Percentiles rank a stretch among this genome's conserved stretches.
These are phyloP conservation scores for Pleomassaria siparia DNA, from an alignment of 2,329 filamentous ascomycete genomes.

Conservation along the genomic window DNA sequence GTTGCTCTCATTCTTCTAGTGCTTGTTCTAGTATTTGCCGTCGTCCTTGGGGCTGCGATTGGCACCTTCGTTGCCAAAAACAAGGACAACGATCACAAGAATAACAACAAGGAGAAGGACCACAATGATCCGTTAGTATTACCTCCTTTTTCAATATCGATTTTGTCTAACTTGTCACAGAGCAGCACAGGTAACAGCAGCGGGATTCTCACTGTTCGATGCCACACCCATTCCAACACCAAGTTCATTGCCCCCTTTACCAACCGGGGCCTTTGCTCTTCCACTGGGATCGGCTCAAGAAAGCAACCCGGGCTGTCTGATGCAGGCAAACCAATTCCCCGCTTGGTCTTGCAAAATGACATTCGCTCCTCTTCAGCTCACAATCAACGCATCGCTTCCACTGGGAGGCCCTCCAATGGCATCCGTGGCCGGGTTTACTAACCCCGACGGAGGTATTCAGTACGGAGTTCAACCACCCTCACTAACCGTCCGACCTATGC, in stretches of 20 bases:
- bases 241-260: constrained; percentile 46
- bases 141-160: not conserved
- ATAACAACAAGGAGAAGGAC: constrained; percentile 14
- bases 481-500: constrained; percentile 51
- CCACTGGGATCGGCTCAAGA: constrained; percentile 51
- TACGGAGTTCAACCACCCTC: constrained; percentile 66
- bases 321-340: constrained; percentile 46
- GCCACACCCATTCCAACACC: constrained; percentile 54
- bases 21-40: constrained; percentile 49
- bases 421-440: constrained; percentile 24
- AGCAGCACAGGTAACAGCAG: constrained; percentile 49
- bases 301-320: constrained; percentile 53
- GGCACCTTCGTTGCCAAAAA: constrained; percentile 54
- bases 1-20: constrained; percentile 50
- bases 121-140: constrained; percentile 33
- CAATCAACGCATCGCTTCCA: constrained; percentile 22
- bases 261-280: constrained; percentile 53
- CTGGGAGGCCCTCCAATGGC: constrained; percentile 17
- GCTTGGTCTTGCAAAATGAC: constrained; percentile 55
- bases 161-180: constrained; percentile 24
- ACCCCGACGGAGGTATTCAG: constrained; percentile 48
- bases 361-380: constrained; percentile 36
- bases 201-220: constrained; percentile 51
- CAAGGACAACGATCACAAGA: constrained; percentile 19
- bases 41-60: constrained; percentile 56